Evolutionary conservation across 78 protist species (phyloP).

Genomic region (Dictyostelium firmibasis): DNA sequence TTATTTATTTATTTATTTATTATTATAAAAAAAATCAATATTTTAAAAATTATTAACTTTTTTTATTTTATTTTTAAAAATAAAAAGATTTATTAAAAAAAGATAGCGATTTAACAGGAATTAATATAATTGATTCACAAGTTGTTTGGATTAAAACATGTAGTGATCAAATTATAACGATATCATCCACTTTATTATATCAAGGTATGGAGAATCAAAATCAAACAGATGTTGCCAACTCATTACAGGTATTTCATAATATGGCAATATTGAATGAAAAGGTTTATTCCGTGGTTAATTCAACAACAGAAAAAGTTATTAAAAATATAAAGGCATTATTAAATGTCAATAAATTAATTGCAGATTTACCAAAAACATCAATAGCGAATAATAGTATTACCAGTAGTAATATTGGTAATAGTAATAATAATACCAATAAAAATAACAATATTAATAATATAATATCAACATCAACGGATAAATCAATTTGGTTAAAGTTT

Average conservation of each 20-base stretch:
- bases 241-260: slow-evolving; percentile 72
- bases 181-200: slow-evolving; percentile 23
- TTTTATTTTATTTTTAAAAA: not conserved
- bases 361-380: slow-evolving; percentile 13
- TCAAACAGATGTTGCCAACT: slow-evolving; percentile 64
- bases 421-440: not conserved
- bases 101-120: slow-evolving; percentile 53
- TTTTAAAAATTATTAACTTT: not conserved
- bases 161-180: slow-evolving; percentile 51
- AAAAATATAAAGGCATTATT: slow-evolving; percentile 41
- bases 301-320: slow-evolving; percentile 17
- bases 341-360: slow-evolving; percentile 58
- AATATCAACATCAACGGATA: slow-evolving; percentile 10
- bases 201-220: slow-evolving; percentile 79
- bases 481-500: slow-evolving; percentile 39
- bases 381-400: not conserved
- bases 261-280: slow-evolving; percentile 37
- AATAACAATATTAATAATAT: not conserved
- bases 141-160: slow-evolving; percentile 58
- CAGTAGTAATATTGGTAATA: not conserved
- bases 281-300: slow-evolving; percentile 8
- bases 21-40: not conserved
- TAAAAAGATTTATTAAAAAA: slow-evolving; percentile 13
- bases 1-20: too few species aligned
- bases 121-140: slow-evolving; percentile 57